A percentile compares a stretch with the other conserved stretches of the same genome.
Conservation (phyloP, 495 filamentous ascomycete genomes). For the Tuber umbilicatum region DNA sequence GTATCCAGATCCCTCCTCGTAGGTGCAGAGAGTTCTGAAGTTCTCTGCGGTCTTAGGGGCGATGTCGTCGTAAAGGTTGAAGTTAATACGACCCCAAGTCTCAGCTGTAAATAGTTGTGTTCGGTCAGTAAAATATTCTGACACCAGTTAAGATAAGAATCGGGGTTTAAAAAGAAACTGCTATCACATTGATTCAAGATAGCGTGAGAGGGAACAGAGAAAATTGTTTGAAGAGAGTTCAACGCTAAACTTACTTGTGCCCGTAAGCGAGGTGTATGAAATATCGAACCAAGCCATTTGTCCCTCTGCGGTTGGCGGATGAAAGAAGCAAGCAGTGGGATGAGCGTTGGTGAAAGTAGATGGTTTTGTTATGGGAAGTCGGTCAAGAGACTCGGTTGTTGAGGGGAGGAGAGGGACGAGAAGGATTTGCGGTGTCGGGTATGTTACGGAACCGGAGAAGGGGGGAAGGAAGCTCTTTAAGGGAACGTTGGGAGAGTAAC, state of each 20-base stretch:
- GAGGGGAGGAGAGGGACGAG: constrained; percentile 45
- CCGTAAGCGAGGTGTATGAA: constrained; percentile 6
- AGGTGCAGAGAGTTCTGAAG: constrained; percentile 90
- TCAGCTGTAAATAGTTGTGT: constrained; percentile 11
- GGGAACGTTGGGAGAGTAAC: no score
- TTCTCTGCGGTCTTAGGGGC: constrained; percentile 91
- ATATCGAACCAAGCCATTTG: constrained; percentile 39
- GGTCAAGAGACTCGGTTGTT: constrained; percentile 42
- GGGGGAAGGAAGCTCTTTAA: no score
- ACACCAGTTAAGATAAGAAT: constrained; percentile 5
- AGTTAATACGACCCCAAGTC: constrained; percentile 71
- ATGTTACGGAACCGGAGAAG: no score
- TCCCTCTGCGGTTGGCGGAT: constrained; percentile 27
- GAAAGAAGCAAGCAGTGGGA: constrained; percentile 44
- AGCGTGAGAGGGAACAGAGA: background rate
- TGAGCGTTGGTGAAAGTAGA: constrained; percentile 41
- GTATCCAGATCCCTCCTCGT: constrained; percentile 82
- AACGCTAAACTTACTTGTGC: constrained; percentile 27
- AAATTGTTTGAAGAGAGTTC: background rate
- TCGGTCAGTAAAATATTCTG: constrained; percentile 25
- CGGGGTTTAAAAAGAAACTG: background rate
- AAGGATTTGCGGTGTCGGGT: no score
- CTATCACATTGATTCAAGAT: constrained; percentile 5
- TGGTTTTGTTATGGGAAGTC: constrained; percentile 39
- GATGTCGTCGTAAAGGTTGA: constrained; percentile 78